Evolutionary conservation across 176 grass and related monocot genomes (phyloP), one percentile per base, ranked within the genome.

Genomic region (Cenchrus purpureus): DNA sequence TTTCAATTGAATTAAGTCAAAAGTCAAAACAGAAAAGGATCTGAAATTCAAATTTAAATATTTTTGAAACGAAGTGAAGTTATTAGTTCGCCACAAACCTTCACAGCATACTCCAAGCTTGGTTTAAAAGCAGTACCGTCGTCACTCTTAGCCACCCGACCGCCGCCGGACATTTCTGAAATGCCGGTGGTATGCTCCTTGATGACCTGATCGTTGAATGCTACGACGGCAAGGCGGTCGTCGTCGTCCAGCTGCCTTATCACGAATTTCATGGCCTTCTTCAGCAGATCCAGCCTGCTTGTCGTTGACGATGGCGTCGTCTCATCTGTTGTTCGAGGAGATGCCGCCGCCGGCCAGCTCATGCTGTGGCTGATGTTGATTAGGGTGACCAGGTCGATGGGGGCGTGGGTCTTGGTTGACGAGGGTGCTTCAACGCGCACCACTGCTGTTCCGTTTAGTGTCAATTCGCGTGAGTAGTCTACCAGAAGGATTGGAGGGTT

Each of bases 31-130:
- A 46, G 8, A 8, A 9, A 46, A 46, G 45, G 45, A 7, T 6
- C 5, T 46, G 45, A 9, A 46, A 46, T 6, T 46, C 6, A 46
- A 46, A 46, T 46, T 45, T 3, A 9, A 46, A 8, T 46, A 46
- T 46, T 46, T 46, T 46, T 46, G 8, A 46, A 46, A 46, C 4
- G 1, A 46, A 46, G 45, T 46, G 45, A 46, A 46, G 45, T 45
- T 45, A 3, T 4, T 45, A 5, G 7, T 45, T 45, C 34, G 34
- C 34, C 34, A 34, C 34, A 34, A 34, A 79, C 76, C 76, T 79
- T 79, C n/a, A 79, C 76, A 29, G 76, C 76, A 63, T 79, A 43
- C 59, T 79, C 76, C 20, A 64, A 64, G 42, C 12, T 28, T 31
- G 76, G 58, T 16, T 25, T 79, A 48, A 64, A 64, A 9, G 58